phyloP scores from a whole-genome alignment of 331 rosid genomes.

The Quercus tomentella region DNA sequence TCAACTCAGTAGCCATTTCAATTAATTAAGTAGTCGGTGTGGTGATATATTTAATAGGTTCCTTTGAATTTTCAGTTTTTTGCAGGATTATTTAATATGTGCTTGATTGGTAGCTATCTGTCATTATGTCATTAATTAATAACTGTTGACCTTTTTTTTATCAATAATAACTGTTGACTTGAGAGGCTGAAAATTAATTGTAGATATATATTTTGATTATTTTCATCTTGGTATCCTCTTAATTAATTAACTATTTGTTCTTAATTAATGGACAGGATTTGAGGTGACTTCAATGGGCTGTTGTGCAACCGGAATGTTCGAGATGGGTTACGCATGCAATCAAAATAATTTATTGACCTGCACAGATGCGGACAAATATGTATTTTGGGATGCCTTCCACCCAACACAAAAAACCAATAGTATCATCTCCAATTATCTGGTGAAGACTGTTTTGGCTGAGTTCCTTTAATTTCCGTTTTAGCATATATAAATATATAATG shows the following conservation, averaged over 20 bases:
- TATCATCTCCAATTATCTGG: background rate
- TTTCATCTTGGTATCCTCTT: no score
- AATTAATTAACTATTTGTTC: no score
- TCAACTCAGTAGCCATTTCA: no score
- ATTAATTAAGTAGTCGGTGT: background rate
- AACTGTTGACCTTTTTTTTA: no score
- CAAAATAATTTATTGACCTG: background rate
- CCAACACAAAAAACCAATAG: background rate
- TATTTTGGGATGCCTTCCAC: constrained; percentile 11
- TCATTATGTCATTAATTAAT: no score
- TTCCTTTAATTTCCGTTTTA: background rate
- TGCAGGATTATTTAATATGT: background rate
- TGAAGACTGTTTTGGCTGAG: background rate
- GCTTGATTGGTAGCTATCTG: background rate
- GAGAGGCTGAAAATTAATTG: no score
- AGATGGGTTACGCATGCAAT: background rate
- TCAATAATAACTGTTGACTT: no score
- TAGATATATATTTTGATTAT: no score
- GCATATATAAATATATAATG: no score
- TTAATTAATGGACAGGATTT: background rate
- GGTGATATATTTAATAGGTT: background rate
- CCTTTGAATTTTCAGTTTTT: no score
- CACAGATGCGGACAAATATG: background rate
- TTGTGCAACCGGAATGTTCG: constrained; percentile 1
- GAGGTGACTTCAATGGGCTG: background rate